A percentile compares a stretch with the other conserved stretches of the same genome.
Evolutionary conservation across 2,329 filamentous ascomycete species (phyloP).

Genomic region (Raffaelea arxii): DNA sequence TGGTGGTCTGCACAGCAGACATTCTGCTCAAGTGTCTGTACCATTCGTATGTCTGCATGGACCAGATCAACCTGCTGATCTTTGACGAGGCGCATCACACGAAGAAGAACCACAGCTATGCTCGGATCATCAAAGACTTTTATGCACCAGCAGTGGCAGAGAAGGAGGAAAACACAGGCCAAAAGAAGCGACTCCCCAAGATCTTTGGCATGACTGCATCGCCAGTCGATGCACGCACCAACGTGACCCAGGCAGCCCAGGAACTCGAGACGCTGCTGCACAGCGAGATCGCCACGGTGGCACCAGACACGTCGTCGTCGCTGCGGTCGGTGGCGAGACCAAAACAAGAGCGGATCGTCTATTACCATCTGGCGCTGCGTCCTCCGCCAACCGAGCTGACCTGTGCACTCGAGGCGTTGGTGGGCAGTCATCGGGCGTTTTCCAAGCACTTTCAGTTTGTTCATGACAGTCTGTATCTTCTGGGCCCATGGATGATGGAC

Average conservation of each 20-base stretch:
- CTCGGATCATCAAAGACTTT: conserved; percentile 79
- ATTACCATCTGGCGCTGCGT: conserved; percentile 36
- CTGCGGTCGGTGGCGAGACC: conserved; percentile 50
- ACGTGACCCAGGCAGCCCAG: conserved; percentile 59
- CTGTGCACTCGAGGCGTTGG: conserved; percentile 37
- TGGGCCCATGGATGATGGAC: conserved; percentile 82
- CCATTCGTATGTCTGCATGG: conserved; percentile 70
- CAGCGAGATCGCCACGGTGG: conserved; percentile 70
- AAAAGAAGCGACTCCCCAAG: no score
- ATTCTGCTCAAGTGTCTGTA: conserved; percentile 71
- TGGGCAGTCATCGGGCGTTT: conserved; percentile 36
- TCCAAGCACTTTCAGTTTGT: conserved; percentile 49
- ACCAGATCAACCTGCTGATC: conserved; percentile 77
- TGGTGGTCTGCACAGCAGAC: conserved; percentile 86
- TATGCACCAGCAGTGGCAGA: no score
- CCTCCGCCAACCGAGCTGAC: conserved; percentile 58
- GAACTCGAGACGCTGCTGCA: conserved; percentile 71
- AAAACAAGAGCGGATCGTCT: conserved; percentile 46
- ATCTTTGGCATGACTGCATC: conserved; percentile 97
- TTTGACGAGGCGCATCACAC: conserved; percentile 97
- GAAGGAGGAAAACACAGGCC: no score
- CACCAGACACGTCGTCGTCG: conserved; percentile 42
- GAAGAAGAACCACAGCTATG: conserved; percentile 88
- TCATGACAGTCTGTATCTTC: conserved; percentile 47
- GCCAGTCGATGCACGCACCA: conserved; percentile 72